A percentile compares a stretch with the other conserved stretches of the same genome.
These are phyloP conservation scores for Malania oleifera DNA, from an alignment of 164 flowering plant species.

Conservation along the genomic window DNA sequence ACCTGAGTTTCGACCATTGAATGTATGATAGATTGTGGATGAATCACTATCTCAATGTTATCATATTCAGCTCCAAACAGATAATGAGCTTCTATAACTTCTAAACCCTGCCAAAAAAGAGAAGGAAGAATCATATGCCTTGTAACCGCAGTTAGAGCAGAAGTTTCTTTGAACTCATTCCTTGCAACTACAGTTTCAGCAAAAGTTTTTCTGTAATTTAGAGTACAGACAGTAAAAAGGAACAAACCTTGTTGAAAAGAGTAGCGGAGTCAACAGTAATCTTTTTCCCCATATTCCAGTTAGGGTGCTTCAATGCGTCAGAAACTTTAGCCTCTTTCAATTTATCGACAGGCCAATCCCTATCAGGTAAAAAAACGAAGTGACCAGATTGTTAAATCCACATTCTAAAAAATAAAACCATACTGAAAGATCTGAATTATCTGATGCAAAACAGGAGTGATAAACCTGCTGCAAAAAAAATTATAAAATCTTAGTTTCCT, in stretches of 20 bases:
- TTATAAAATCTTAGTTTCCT: too few species aligned
- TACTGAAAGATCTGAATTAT: not conserved
- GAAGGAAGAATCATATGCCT: not conserved
- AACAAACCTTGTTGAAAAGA: constrained; percentile 81
- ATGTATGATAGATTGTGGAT: constrained; percentile 95
- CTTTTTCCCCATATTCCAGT: constrained; percentile 97
- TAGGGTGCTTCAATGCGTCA: constrained; percentile 98
- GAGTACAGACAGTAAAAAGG: not conserved
- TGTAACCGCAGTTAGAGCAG: not conserved
- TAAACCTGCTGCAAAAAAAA: too few species aligned
- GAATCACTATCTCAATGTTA: constrained; percentile 87
- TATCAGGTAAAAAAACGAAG: constrained; percentile 25
- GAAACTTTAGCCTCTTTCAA: constrained; percentile 91
- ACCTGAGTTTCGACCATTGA: constrained; percentile 99
- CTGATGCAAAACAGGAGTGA: too few species aligned
- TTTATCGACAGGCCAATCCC: constrained; percentile 97
- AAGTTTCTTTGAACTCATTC: too few species aligned
- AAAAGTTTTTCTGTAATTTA: constrained; percentile 3
- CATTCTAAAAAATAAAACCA: not conserved
- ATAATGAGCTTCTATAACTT: constrained; percentile 99
- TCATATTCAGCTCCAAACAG: constrained; percentile 93
- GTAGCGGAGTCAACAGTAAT: constrained; percentile 99
- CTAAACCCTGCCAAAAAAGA: constrained; percentile 65
- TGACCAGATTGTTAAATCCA: constrained; percentile 4
- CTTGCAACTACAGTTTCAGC: too few species aligned